A percentile compares a stretch with the other conserved stretches of the same genome.
Evolutionary conservation across 257 asterid genomes (phyloP).

Genomic region (Petunia secreta): DNA sequence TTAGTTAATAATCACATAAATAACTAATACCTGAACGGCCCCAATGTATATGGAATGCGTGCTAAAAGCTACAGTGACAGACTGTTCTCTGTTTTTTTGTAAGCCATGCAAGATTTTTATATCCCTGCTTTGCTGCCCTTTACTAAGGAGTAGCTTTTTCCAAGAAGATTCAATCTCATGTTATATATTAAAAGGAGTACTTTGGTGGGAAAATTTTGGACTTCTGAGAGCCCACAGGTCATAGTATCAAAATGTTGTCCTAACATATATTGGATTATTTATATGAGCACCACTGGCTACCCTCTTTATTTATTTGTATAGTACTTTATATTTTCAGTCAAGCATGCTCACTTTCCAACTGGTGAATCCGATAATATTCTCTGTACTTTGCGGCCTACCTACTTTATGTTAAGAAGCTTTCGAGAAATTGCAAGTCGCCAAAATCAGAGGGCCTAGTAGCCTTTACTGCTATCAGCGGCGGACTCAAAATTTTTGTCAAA

Average conservation of each 20-base stretch:
- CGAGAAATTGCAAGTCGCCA: neutral
- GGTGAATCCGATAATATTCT: slow-evolving; percentile 31
- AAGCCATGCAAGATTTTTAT: slow-evolving; percentile 5
- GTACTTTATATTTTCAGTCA: slow-evolving; percentile 28
- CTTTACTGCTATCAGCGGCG: no score
- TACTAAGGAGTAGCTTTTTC: neutral
- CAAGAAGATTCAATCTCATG: neutral
- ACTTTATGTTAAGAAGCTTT: neutral
- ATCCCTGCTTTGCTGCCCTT: neutral
- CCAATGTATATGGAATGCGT: neutral
- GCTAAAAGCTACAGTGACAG: neutral
- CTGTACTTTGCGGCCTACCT: slow-evolving; percentile 27
- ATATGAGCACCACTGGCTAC: neutral
- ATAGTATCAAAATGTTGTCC: slow-evolving; percentile 23
- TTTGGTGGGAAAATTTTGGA: slow-evolving; percentile 19
- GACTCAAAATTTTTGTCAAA: no score
- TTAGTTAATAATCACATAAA: no score
- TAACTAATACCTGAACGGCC: no score
- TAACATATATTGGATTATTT: slow-evolving; percentile 6
- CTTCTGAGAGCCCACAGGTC: slow-evolving; percentile 34
- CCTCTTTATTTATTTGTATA: slow-evolving; percentile 10
- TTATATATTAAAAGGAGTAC: neutral
- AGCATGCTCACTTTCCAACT: slow-evolving; percentile 39
- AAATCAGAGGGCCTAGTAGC: neutral
- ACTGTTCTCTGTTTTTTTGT: neutral